Evolutionary conservation across 805 yeast genomes (phyloP), one percentile per base, ranked within the genome.

Genomic region (Metschnikowia arizonensis): DNA sequence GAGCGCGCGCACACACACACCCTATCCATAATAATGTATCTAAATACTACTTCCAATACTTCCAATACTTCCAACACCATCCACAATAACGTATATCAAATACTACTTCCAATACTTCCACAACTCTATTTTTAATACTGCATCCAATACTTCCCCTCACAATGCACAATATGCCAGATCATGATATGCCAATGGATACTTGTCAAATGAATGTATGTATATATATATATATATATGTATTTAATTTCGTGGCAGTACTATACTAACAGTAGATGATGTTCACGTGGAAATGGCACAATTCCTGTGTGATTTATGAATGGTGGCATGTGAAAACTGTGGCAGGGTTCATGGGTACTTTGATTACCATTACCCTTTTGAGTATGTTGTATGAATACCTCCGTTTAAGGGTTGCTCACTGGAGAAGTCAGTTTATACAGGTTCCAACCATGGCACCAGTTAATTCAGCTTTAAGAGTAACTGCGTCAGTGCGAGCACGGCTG

Each of bases 251-350:
- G 2, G n/a, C 11, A 26, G 12, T 29, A n/a, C n/a, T n/a, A n/a
- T n/a, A 30, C 42, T 39, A 31, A 39, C 46, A 17, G n/a, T 30
- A 71, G 49, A 87, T 85, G 93, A 55, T 83, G 6, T 83, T 87
- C 60, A 85, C 89, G 5, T 87, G 93, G 90, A 79, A 81, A 50
- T 83, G 85, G 66, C 66, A 76, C 42, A 77, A 86, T 59, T 73
- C 85, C 5, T 87, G 96, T 60, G 78, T 87, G 8, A 75, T 87
- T 8, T 84, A 83, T 61, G 65, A 69, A 46, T 83, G 90, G 86
- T 87, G 96, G 96, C 91, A 84, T 54, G 76, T 87, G 44, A 69
- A 68, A 39, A 75, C 82, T 1, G 57, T 65, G 5, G 34, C 63
- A 2, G 82, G 79, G 5, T 74, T 87, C 39, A 6, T 83, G 2